These are phyloP conservation scores for Daldinia childiae DNA, from an alignment of 495 filamentous ascomycete genomes.

Conservation along the genomic window DNA sequence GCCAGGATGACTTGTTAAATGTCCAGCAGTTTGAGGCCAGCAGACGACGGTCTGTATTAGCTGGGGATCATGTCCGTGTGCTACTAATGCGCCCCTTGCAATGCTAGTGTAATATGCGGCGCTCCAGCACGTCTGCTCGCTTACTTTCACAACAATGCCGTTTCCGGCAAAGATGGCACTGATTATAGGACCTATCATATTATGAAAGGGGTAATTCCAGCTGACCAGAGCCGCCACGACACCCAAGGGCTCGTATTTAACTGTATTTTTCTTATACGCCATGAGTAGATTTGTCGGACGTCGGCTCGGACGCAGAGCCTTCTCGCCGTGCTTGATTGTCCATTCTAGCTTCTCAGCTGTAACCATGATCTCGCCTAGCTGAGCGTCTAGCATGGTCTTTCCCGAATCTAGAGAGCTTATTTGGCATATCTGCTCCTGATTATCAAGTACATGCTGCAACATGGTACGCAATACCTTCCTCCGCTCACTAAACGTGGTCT, in stretches of 20 bases:
- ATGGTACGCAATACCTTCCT: slow-evolving; percentile 83
- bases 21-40: slow-evolving; percentile 81
- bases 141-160: slow-evolving; percentile 88
- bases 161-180: slow-evolving; percentile 93
- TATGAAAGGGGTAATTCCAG: slow-evolving; percentile 98
- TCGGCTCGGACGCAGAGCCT: slow-evolving; percentile 73
- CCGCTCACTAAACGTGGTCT: slow-evolving; percentile 79
- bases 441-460: slow-evolving; percentile 83
- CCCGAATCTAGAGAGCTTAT: slow-evolving; percentile 95
- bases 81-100: slow-evolving; percentile 76
- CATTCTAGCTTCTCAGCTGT: slow-evolving; percentile 93
- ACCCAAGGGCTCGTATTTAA: slow-evolving; percentile 90
- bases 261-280: slow-evolving; percentile 94
- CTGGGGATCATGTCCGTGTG: slow-evolving; percentile 83
- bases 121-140: slow-evolving; percentile 93
- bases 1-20: slow-evolving; percentile 85
- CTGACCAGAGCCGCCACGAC: slow-evolving; percentile 92
- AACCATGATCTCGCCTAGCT: slow-evolving; percentile 92
- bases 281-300: slow-evolving; percentile 88
- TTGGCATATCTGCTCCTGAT: slow-evolving; percentile 86
- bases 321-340: slow-evolving; percentile 92
- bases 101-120: slow-evolving; percentile 81
- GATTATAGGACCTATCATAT: slow-evolving; percentile 90
- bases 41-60: slow-evolving; percentile 87
- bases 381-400: slow-evolving; percentile 93